A percentile compares a stretch with the other conserved stretches of the same genome.
These are phyloP conservation scores for Marchantia polymorpha DNA, from an alignment of 225 moss, liverwort and hornwort species.

Conservation along the genomic window DNA sequence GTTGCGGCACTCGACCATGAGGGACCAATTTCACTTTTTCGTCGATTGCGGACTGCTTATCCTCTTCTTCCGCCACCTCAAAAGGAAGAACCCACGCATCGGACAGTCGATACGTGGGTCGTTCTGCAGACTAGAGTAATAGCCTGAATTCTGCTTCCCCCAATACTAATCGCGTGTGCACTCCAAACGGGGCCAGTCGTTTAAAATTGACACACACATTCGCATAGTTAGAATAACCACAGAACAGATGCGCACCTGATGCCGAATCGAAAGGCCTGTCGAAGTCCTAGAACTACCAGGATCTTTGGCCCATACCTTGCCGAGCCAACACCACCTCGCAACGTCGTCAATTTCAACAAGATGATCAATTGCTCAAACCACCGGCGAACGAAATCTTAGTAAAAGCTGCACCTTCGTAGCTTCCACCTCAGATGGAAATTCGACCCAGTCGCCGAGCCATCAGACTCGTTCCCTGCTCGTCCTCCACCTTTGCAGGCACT, in stretches of 20 bases:
- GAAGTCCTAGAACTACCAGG: neutral
- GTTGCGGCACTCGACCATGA: neutral
- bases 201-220: neutral
- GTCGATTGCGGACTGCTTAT: neutral
- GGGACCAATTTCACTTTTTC: too few species aligned
- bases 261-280: neutral
- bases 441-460: neutral
- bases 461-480: slow-evolving; percentile 3
- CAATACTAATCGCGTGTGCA: neutral
- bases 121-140: neutral
- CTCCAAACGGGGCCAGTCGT: neutral
- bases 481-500: neutral
- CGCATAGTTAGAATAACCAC: neutral
- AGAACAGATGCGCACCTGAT: neutral
- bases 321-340: neutral
- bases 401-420: slow-evolving; percentile 11
- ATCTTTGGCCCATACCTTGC: neutral
- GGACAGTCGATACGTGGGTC: neutral
- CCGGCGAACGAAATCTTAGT: neutral
- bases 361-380: neutral
- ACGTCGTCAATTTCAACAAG: neutral
- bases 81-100: neutral
- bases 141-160: neutral
- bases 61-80: neutral
- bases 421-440: neutral